Conservation (phyloP, 768 basidiomycete species). For the Gloeostereum incarnatum region DNA sequence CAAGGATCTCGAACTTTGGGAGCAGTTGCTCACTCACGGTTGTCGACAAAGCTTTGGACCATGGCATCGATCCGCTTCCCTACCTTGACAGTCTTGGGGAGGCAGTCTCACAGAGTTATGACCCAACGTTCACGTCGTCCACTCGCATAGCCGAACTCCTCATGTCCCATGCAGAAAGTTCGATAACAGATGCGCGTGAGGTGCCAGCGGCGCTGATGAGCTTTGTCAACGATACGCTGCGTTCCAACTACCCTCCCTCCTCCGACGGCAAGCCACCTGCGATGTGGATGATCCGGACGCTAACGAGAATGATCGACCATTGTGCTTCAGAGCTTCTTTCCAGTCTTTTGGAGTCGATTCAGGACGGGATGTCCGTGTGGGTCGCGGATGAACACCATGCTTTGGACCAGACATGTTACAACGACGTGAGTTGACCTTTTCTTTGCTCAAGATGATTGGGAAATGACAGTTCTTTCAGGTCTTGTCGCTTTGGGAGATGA, state of each 20-base stretch:
- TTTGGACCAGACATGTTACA: constrained; percentile 46
- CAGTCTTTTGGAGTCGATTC: constrained; percentile 34
- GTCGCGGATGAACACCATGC: constrained; percentile 46
- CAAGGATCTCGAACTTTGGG: constrained; percentile 53
- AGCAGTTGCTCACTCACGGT: constrained; percentile 39
- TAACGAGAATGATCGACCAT: constrained; percentile 42
- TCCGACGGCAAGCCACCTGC: constrained; percentile 41
- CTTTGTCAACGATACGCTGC: constrained; percentile 51
- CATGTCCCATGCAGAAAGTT: constrained; percentile 41
- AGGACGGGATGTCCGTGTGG: constrained; percentile 54
- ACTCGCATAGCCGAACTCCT: constrained; percentile 55
- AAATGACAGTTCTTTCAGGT: too few relatives aligned
- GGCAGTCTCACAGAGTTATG: constrained; percentile 29
- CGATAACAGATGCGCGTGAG: constrained; percentile 30
- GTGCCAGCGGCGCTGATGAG: constrained; percentile 47
- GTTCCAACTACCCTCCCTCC: constrained; percentile 58
- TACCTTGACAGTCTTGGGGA: constrained; percentile 52
- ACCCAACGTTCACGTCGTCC: constrained; percentile 28
- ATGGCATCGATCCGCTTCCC: constrained; percentile 39
- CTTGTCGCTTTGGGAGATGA: constrained; percentile 53
- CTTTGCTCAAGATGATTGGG: too few relatives aligned
- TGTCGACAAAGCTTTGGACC: constrained; percentile 51
- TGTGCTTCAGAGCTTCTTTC: constrained; percentile 42
- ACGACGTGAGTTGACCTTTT: constrained; percentile 37
- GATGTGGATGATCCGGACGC: constrained; percentile 53